These are phyloP conservation scores for Scutellaria baicalensis DNA, from an alignment of 257 asterid species.

Conservation along the genomic window DNA sequence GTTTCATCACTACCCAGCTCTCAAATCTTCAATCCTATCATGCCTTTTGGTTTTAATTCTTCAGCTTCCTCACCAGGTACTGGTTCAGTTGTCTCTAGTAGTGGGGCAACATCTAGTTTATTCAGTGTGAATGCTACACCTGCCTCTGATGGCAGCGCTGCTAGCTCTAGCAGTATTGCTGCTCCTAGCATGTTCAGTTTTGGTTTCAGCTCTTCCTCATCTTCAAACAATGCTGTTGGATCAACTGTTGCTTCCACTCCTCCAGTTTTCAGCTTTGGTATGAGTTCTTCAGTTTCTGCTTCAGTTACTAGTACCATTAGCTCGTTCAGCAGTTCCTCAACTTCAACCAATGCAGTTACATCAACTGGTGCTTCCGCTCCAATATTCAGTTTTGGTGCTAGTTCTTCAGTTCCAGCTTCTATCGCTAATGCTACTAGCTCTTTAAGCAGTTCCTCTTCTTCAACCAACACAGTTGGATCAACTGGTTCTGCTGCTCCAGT, in stretches of 20 bases:
- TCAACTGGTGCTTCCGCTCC: constrained; percentile 10
- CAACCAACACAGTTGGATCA: constrained; percentile 17
- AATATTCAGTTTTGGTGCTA: constrained; percentile 13
- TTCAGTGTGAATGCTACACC: constrained; percentile 29
- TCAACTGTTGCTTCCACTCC: constrained; percentile 2
- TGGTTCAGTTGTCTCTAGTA: constrained; percentile 18
- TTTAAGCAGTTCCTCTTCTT: not conserved
- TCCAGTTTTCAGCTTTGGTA: constrained; percentile 18
- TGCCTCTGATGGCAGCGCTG: constrained; percentile 8
- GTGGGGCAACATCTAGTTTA: constrained; percentile 22
- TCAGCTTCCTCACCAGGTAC: constrained; percentile 33
- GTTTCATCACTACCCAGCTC: constrained; percentile 20
- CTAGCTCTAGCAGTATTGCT: constrained; percentile 30
- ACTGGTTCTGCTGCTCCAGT: constrained; percentile 2
- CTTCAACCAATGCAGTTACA: constrained; percentile 12
- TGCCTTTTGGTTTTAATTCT: constrained; percentile 27
- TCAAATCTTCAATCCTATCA: constrained; percentile 3
- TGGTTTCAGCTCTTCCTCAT: constrained; percentile 29
- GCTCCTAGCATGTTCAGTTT: constrained; percentile 30
- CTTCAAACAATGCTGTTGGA: constrained; percentile 17
- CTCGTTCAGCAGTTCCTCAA: not conserved
- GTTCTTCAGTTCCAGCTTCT: constrained; percentile 17
- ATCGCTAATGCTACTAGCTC: not conserved
- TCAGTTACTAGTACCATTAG: not conserved
- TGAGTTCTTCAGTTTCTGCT: constrained; percentile 16